Evolutionary conservation across 495 filamentous ascomycete genomes (phyloP).

Genomic region (Extremus antarcticus): DNA sequence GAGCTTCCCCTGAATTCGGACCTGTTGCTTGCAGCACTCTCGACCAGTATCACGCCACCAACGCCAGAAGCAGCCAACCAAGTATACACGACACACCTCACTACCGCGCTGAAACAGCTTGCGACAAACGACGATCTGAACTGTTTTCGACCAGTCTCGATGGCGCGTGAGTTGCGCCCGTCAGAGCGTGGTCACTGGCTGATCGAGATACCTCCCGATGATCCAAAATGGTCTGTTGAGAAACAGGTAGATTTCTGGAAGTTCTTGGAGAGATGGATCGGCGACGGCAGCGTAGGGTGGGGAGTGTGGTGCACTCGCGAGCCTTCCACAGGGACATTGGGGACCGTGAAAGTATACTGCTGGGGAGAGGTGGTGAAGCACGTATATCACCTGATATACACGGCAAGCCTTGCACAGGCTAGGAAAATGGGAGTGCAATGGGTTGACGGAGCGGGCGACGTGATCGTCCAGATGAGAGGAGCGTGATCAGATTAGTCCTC

Average conservation of each 20-base stretch:
- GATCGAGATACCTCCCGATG: background rate
- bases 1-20: too few species aligned
- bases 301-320: constrained; percentile 20
- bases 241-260: constrained; percentile 17
- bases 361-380: constrained; percentile 25
- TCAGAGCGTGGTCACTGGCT: constrained; percentile 22
- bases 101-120: constrained; percentile 4
- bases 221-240: constrained; percentile 7
- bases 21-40: too few species aligned
- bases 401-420: constrained; percentile 18
- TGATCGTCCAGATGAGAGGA: constrained; percentile 19
- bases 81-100: constrained; percentile 13
- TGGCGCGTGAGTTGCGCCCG: constrained; percentile 8
- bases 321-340: background rate
- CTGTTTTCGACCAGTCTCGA: constrained; percentile 9
- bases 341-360: constrained; percentile 20
- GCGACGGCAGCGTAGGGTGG: constrained; percentile 15
- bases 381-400: constrained; percentile 20
- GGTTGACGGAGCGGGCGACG: constrained; percentile 14
- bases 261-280: constrained; percentile 12
- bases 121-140: background rate
- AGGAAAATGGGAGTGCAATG: constrained; percentile 15
- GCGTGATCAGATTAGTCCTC: too few species aligned
- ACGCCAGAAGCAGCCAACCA: constrained; percentile 2
- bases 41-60: constrained; percentile 5